Evolutionary conservation across 106 monocot species (phyloP).

Genomic region (Posidonia australis): DNA sequence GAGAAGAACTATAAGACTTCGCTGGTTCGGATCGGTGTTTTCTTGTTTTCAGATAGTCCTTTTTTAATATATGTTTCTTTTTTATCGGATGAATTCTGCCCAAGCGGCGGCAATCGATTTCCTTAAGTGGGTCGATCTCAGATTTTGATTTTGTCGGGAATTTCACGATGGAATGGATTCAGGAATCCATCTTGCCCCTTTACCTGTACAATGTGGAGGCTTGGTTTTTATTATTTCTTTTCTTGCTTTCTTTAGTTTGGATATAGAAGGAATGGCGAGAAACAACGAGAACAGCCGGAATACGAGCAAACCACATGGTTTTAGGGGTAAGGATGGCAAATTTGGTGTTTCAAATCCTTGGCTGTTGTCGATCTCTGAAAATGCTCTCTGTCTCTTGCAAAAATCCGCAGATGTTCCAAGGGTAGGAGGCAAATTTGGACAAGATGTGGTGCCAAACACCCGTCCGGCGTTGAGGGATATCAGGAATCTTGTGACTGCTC

Average conservation of each 20-base stretch:
- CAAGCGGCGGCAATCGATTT: too few species aligned
- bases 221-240: background rate
- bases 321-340: constrained; percentile 15
- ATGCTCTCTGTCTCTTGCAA: background rate
- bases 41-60: background rate
- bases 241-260: background rate
- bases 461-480: constrained; percentile 77
- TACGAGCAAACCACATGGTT: constrained; percentile 3
- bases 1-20: background rate
- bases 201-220: too few species aligned
- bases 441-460: constrained; percentile 34
- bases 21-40: too few species aligned
- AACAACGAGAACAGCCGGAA: constrained; percentile 28
- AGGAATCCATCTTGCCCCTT: too few species aligned
- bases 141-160: constrained; percentile 1
- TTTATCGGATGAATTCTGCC: too few species aligned
- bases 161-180: background rate
- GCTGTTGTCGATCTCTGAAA: background rate
- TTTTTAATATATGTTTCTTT: background rate
- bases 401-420: constrained; percentile 1
- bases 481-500: constrained; percentile 37
- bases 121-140: background rate
- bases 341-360: background rate
- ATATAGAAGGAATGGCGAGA: constrained; percentile 19
- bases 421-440: background rate